Base-by-base conservation (phyloP, 139 green algal species). In the Chlamydomonas schloesseri region DNA sequence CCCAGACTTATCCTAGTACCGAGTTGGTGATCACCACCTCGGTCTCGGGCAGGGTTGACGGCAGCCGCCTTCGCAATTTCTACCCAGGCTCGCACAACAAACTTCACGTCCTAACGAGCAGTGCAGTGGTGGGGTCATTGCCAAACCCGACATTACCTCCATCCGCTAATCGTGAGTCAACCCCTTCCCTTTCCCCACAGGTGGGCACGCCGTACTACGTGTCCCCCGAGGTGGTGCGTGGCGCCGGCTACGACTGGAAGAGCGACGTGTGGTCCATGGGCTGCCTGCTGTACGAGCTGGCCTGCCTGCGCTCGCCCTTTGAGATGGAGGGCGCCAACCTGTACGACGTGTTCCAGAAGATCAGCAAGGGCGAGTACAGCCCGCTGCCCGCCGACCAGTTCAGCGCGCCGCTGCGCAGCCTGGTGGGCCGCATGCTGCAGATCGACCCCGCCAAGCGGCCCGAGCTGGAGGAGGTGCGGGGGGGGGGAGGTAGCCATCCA, bases 161-260 rank as follows among this genome's bases (percentile, higher is more conserved):
- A 1, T n/a, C 65, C n/a, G 65, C 65, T n/a, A n/a, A n/a, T n/a
- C n/a, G n/a, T n/a, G n/a, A n/a, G n/a, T n/a, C n/a, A n/a, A n/a
- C 65, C n/a, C n/a, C 65, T 26, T 21, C 65, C n/a, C n/a, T 9
- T n/a, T n/a, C n/a, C 8, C n/a, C 14, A 3, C 90, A 93, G 90
- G 91, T 94, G 8, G 92, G 92, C 50, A 94, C 92, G 23, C 92
- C 92, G 5, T 94, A 93, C 87, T 94, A 94, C 87, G 88, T 94
- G 33, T 94, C 90, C 0, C 92, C 92, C 20, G 92, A 94, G 88
- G 90, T 93, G 20, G 88, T 94, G 5, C 81, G 86, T 3, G 92
- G 90, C 47, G 83, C 86, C 3, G 89, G 89, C n/a, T 93, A 94
- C 71, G 91, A 94, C 88, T 94, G 90, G 90, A 93, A 93, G 86